Percentiles rank a stretch among this genome's conserved stretches.
phyloP scores from a whole-genome alignment of 345 rosid genomes.

The Sisymbrium irio region DNA sequence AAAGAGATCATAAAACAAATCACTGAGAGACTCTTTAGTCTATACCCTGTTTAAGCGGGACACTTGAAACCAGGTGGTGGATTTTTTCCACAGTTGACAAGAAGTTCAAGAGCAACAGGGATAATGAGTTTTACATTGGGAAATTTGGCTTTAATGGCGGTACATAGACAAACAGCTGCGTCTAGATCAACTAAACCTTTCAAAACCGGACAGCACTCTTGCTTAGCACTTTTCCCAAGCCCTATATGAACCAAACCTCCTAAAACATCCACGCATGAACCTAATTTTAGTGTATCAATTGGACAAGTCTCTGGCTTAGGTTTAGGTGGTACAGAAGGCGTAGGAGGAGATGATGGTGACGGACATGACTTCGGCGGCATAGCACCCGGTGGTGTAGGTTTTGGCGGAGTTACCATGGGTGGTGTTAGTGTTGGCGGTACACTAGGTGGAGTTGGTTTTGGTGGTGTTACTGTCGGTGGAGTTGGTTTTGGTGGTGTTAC shows the following conservation, averaged over 20 bases:
- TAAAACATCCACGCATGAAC: conserved; percentile 73
- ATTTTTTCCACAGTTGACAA: conserved; percentile 68
- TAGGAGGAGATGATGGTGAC: background rate
- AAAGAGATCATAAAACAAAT: background rate
- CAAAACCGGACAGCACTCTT: conserved; percentile 68
- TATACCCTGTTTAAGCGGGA: conserved; percentile 9
- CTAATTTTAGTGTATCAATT: conserved; percentile 60
- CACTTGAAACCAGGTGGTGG: conserved; percentile 72
- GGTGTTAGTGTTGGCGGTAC: background rate
- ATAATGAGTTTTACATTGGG: conserved; percentile 54
- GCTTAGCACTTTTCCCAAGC: conserved; percentile 61
- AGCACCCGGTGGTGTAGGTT: background rate
- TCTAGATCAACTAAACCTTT: conserved; percentile 65
- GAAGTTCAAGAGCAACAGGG: conserved; percentile 76
- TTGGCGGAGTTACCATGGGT: background rate
- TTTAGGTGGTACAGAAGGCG: conserved; percentile 2
- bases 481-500: background rate
- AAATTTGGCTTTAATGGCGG: conserved; percentile 68
- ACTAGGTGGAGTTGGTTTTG: background rate
- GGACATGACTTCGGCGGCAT: background rate
- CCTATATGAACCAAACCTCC: conserved; percentile 70
- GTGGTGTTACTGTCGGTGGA: background rate
- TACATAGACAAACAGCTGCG: conserved; percentile 83
- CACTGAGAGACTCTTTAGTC: background rate
- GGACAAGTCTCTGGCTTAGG: conserved; percentile 55